Evolutionary conservation across 2,329 filamentous ascomycete species (phyloP).

Genomic region (Penicillium polonicum): DNA sequence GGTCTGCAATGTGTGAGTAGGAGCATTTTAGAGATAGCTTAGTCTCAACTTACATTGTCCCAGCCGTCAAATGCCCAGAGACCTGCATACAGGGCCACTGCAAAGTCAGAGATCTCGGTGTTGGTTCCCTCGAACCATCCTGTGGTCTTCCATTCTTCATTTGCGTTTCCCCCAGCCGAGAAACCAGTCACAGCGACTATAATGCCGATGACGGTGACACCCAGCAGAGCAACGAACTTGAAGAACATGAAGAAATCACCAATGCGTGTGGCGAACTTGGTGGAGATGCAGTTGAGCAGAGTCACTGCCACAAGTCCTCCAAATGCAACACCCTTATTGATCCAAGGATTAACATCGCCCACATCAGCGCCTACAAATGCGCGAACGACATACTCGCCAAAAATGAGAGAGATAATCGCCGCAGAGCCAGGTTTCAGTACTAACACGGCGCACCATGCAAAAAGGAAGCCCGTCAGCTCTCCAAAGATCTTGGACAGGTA

Average conservation of each 20-base stretch:
- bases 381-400: slow-evolving; percentile 93
- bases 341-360: slow-evolving; percentile 76
- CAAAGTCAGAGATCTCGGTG: slow-evolving; percentile 78
- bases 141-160: slow-evolving; percentile 79
- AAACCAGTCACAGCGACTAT: slow-evolving; percentile 85
- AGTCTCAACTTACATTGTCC: slow-evolving; percentile 74
- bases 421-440: slow-evolving; percentile 91
- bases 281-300: slow-evolving; percentile 85
- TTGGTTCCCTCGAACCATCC: slow-evolving; percentile 88
- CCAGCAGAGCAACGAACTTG: slow-evolving; percentile 87
- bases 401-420: slow-evolving; percentile 95
- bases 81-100: slow-evolving; percentile 89
- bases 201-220: slow-evolving; percentile 82
- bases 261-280: slow-evolving; percentile 78
- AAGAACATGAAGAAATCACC: slow-evolving; percentile 95
- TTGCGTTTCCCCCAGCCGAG: slow-evolving; percentile 72
- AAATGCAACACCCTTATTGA: slow-evolving; percentile 85
- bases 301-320: slow-evolving; percentile 74
- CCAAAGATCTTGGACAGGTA: slow-evolving; percentile 97
- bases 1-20: slow-evolving; percentile 52
- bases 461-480: slow-evolving; percentile 87
- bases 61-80: slow-evolving; percentile 98
- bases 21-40: background rate
- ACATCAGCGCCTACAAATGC: slow-evolving; percentile 85
- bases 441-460: slow-evolving; percentile 92